phyloP scores from a whole-genome alignment of 2,329 filamentous ascomycete species.

The Monosporascus cannonballus region DNA sequence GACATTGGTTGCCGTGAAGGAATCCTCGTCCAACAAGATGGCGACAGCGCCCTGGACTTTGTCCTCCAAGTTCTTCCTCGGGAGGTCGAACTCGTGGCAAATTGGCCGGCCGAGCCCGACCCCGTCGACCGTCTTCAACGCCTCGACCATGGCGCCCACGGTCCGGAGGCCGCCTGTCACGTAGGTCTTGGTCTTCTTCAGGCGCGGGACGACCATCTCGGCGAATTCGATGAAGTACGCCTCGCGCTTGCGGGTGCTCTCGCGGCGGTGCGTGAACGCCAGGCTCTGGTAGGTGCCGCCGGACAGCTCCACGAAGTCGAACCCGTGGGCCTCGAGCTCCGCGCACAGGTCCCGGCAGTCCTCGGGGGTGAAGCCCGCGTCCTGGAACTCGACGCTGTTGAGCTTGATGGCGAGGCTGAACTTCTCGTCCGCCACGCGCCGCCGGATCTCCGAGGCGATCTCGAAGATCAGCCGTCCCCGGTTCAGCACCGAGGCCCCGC shows the following conservation, averaged over 20 bases:
- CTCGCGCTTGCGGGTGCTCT: slow-evolving; percentile 49
- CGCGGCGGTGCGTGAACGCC: slow-evolving; percentile 26
- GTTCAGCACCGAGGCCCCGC: slow-evolving; percentile 40
- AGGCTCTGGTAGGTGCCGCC: slow-evolving; percentile 57
- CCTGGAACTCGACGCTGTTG: slow-evolving; percentile 51
- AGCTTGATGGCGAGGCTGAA: slow-evolving; percentile 51
- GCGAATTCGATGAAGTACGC: slow-evolving; percentile 65
- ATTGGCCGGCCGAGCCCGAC: slow-evolving; percentile 20
- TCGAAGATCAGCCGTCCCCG: slow-evolving; percentile 47
- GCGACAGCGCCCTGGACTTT: not conserved
- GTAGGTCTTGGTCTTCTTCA: slow-evolving; percentile 34
- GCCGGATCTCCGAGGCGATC: slow-evolving; percentile 37
- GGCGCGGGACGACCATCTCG: slow-evolving; percentile 35
- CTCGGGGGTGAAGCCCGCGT: slow-evolving; percentile 12
- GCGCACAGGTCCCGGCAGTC: slow-evolving; percentile 37
- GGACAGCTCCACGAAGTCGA: slow-evolving; percentile 64
- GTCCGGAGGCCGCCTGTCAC: slow-evolving; percentile 60
- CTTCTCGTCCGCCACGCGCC: slow-evolving; percentile 24
- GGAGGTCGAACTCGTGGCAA: not conserved
- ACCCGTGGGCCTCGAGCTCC: slow-evolving; percentile 43
- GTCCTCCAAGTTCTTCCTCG: not conserved
- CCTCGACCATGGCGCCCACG: slow-evolving; percentile 41
- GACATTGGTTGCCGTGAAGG: not conserved
- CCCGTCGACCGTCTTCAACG: slow-evolving; percentile 38
- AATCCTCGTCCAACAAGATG: not conserved